Evolutionary conservation across 1,284 basidiomycete genomes (phyloP).

Genomic region (Tetrapyrgos nigripes): DNA sequence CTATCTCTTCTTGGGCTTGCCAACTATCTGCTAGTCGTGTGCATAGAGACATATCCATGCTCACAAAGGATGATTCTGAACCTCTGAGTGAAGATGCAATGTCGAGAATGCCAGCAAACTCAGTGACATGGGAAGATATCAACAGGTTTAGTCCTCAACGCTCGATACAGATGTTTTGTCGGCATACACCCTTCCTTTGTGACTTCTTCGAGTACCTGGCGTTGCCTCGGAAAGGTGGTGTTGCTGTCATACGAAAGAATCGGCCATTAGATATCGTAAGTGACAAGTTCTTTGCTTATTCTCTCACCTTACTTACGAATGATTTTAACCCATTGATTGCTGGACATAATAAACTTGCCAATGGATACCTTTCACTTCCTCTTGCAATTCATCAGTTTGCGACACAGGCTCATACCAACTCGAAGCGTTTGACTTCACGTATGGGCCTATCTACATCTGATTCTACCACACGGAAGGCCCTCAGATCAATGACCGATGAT

Average conservation of each 20-base stretch:
- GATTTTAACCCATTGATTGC: not conserved
- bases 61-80: not conserved
- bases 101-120: not conserved
- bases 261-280: not conserved
- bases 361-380: slow-evolving; percentile 1
- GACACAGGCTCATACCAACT: slow-evolving; percentile 3
- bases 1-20: not conserved
- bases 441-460: not conserved
- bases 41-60: not conserved
- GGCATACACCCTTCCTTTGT: not conserved
- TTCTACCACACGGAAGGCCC: not conserved
- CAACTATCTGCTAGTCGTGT: not conserved
- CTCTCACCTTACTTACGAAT: too few relatives aligned
- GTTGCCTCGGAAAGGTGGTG: not conserved
- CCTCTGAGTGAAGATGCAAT: not conserved
- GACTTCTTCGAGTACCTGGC: not conserved
- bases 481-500: slow-evolving; percentile 7
- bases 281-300: too few relatives aligned
- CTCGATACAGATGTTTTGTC: not conserved
- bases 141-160: not conserved
- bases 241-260: not conserved
- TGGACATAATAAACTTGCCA: slow-evolving; percentile 1
- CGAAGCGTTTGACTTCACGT: not conserved
- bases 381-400: not conserved
- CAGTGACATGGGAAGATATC: too few relatives aligned